These are phyloP conservation scores for Strigomonas galati DNA, from an alignment of 208 protist genomes.

Conservation along the genomic window DNA sequence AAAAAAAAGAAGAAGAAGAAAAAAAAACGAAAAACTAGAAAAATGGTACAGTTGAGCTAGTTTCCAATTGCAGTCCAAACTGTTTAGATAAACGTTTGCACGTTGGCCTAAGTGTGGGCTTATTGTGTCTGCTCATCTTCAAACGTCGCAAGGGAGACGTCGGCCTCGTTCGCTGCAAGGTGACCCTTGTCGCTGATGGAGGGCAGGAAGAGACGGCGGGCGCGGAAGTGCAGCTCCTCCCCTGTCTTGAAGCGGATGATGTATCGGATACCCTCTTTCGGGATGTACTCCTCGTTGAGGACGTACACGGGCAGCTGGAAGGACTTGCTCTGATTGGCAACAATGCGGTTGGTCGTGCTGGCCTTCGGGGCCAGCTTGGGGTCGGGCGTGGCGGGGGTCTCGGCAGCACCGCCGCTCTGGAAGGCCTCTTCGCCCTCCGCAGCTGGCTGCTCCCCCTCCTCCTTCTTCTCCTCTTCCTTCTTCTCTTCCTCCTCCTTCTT, in stretches of 20 bases:
- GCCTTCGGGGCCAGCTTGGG: constrained; percentile 10
- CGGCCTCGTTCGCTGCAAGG: constrained; percentile 1
- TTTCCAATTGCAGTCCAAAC: not conserved
- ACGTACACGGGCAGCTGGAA: constrained; percentile 36
- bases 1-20: constrained; percentile 21
- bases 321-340: constrained; percentile 28
- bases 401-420: constrained; percentile 12
- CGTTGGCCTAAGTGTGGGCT: constrained; percentile 7
- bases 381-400: not conserved
- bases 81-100: constrained; percentile 12
- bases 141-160: constrained; percentile 3
- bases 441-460: not conserved
- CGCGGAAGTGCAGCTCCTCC: constrained; percentile 42
- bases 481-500: constrained; percentile 11
- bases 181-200: constrained; percentile 27
- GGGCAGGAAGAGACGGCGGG: constrained; percentile 38
- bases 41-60: constrained; percentile 4
- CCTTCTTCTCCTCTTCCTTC: constrained; percentile 12
- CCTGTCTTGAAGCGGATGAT: constrained; percentile 35
- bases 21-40: constrained; percentile 4
- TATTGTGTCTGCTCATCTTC: constrained; percentile 1
- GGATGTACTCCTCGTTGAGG: constrained; percentile 42
- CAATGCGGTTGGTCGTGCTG: constrained; percentile 11
- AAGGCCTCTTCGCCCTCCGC: constrained; percentile 9
- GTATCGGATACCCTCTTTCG: constrained; percentile 29